phyloP scores from a whole-genome alignment of 1,139 yeast genomes.

The Torulaspora globosa region DNA sequence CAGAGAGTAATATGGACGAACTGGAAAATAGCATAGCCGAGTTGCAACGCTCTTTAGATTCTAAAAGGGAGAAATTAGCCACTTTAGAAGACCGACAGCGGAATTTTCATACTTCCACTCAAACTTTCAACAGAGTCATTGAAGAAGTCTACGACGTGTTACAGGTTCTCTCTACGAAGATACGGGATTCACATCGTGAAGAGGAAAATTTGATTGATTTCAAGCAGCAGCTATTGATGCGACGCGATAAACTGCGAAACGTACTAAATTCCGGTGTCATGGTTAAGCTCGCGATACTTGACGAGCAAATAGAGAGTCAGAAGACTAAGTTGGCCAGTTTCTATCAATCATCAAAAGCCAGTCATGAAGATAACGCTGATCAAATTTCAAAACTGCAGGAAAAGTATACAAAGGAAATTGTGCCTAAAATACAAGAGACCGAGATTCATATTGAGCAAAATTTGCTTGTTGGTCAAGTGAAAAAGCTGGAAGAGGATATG shows the following conservation, averaged over 20 bases:
- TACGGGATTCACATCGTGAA: conserved; percentile 31
- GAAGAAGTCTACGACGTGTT: conserved; percentile 32
- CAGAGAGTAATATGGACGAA: conserved; percentile 58
- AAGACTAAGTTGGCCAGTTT: conserved; percentile 21
- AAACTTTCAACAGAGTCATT: conserved; percentile 46
- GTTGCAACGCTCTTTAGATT: conserved; percentile 47
- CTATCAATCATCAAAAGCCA: conserved; percentile 17
- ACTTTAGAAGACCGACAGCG: conserved; percentile 48
- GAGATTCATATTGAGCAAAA: conserved; percentile 29
- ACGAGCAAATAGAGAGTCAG: conserved; percentile 29
- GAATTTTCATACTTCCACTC: conserved; percentile 53
- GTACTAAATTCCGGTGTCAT: conserved; percentile 24
- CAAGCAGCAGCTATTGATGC: conserved; percentile 26
- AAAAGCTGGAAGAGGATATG: conserved; percentile 25
- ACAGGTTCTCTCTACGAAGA: conserved; percentile 31
- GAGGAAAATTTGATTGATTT: conserved; percentile 27
- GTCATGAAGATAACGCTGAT: conserved; percentile 22
- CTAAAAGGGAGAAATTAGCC: conserved; percentile 42
- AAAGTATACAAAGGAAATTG: conserved; percentile 28
- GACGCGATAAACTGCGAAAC: conserved; percentile 24
- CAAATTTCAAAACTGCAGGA: conserved; percentile 21
- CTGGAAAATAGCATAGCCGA: conserved; percentile 55
- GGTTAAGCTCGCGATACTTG: conserved; percentile 25
- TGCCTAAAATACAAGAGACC: conserved; percentile 26
- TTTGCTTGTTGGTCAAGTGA: conserved; percentile 26